Evolutionary conservation across 805 yeast species (phyloP), one percentile per base, ranked within the genome.

Genomic region (Saturnispora sekii): DNA sequence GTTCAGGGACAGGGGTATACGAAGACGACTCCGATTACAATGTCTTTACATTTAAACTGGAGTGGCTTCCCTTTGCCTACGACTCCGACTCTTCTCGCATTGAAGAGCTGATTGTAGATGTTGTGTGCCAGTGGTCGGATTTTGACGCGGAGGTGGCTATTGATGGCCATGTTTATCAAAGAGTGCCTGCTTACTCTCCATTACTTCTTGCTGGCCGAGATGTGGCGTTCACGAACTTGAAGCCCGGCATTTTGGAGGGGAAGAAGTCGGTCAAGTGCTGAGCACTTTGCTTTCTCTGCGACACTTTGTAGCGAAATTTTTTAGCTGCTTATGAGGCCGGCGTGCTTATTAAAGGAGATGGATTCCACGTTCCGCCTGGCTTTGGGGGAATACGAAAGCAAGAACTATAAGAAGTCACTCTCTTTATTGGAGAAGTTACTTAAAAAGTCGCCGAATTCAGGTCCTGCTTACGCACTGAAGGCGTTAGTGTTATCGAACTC

Each of bases 351-450:
- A 34, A 38, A 14, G 40, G 32, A 36, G 10, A 21, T 43, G 8
- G 44, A 41, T 14, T 45, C 34, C 10, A 30, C 38, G 5, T 88
- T 90, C 67, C 73, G 81, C 47, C 84, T 82, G 53, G 96, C 96
- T 1, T 70, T 93, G 55, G 78, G 78, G 53, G 72, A 84, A 29
- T 93, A 87, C 57, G 97, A 93, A 59, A 60, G 72, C 40, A 87
- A 85, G 61, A 88, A 87, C 62, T 89, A 89, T 69, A 85, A 85
- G 60, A 88, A 90, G 56, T 77, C 96, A 1, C 64, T 89, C 54
- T 84, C 84, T 59, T 59, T 79, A 28, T 74, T 86, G 36, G 97
- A 93, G 42, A 67, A 74, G 32, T 74, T 84, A 53, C 63, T 90
- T 56, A 85, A 86, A 68, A 86, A 84, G 56, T 78, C 79, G 56